Base-by-base conservation (phyloP, 331 rosid genomes). In the Quercus phellos region DNA sequence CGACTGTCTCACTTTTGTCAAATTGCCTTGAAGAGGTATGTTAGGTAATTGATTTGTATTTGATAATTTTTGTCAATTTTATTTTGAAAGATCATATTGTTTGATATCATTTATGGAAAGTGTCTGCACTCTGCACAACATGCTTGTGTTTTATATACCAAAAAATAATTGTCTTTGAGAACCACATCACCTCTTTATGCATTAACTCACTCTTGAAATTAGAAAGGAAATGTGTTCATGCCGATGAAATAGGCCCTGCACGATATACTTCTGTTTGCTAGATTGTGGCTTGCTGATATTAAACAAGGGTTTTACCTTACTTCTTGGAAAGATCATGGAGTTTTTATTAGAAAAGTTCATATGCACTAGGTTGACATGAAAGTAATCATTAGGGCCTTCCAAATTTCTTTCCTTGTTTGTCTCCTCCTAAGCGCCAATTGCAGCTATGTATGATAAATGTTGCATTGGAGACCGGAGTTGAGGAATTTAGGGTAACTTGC, bases 11-110 rank as follows among this genome's bases (percentile, higher is more conserved):
- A 6, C 97, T 92, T 72, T 78, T 89, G 77, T 83, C 88, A 42
- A 87, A 79, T 70, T 89, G 83, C 86, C 87, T 89, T 80, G 69
- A 81, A 81, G 81, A 90, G 90, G 99, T 94, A 84, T 4, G 85
- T 34, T 60, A 34, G 43, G n/a, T 60, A 1, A 16, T 26, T 27
- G 66, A 38, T 71, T 51, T 71, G 19, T 35, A 24, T 22, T 59
- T 34, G 9, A 80, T 56, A n/a, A 14, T 13, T 42, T 29, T 51
- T 8, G 8, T 34, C 51, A 53, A 54, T 13, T 26, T 34, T 54
- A 14, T 46, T 58, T 58, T 58, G 64, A 22, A 22, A 9, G 30
- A 66, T 10, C 42, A 72, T 16, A n/a, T 29, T 43, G 32, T 60
- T 24, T 5, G 53, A 51, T 6, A 38, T 73, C 22, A 56, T 46